Evolutionary conservation across 1,284 basidiomycete species (phyloP).

Genomic region (Sphaerobolus stellatus): DNA sequence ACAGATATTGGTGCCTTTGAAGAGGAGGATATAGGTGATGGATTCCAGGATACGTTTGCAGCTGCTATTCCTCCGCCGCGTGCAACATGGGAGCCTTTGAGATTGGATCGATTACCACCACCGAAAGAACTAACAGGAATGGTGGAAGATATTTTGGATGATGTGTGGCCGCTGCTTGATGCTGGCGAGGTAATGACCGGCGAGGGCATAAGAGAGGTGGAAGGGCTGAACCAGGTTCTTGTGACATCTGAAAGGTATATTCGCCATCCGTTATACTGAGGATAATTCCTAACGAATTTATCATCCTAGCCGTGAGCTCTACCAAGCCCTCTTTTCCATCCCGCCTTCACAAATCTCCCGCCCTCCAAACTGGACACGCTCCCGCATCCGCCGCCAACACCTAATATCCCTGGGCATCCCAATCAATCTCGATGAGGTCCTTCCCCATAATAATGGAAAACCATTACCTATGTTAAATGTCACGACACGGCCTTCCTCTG

Average conservation of each 20-base stretch:
- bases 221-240: conserved; percentile 77
- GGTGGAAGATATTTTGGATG: conserved; percentile 63
- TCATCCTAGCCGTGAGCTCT: conserved; percentile 66
- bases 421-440: conserved; percentile 88
- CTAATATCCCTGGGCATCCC: conserved; percentile 88
- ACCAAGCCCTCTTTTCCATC: conserved; percentile 64
- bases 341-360: conserved; percentile 59
- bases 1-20: no score
- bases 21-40: conserved; percentile 35
- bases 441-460: conserved; percentile 70
- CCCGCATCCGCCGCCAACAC: conserved; percentile 83
- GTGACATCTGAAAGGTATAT: conserved; percentile 70
- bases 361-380: conserved; percentile 89
- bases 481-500: conserved; percentile 76
- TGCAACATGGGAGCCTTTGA: conserved; percentile 59
- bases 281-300: background rate
- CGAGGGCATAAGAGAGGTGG: conserved; percentile 75
- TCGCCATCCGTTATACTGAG: conserved; percentile 15
- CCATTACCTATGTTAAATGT: conserved; percentile 79
- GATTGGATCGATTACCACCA: conserved; percentile 63
- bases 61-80: conserved; percentile 46
- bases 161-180: conserved; percentile 57
- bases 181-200: conserved; percentile 57
- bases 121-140: conserved; percentile 56
- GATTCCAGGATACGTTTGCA: conserved; percentile 27